These are phyloP conservation scores for Endocladia muricata DNA, from an alignment of 31 red algal species.

Conservation along the genomic window DNA sequence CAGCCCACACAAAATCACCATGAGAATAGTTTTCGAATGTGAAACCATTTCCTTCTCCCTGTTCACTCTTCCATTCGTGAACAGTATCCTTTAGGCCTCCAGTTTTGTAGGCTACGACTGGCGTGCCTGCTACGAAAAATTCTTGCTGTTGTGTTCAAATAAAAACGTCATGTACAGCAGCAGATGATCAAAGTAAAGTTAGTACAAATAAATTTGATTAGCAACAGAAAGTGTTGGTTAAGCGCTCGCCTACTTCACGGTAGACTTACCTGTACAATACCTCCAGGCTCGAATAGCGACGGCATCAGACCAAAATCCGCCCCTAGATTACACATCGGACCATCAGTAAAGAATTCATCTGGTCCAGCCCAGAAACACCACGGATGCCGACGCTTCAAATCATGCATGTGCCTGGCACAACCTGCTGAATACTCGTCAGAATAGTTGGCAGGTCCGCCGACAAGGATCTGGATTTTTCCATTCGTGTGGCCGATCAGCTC, in stretches of 20 bases:
- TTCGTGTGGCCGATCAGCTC: constrained; percentile 82
- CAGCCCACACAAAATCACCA: constrained; percentile 84
- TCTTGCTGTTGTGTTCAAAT: constrained; percentile 80
- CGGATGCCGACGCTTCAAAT: constrained; percentile 78
- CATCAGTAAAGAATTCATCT: constrained; percentile 97
- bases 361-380: constrained; percentile 95
- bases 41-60: constrained; percentile 92
- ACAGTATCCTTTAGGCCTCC: constrained; percentile 97
- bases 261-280: constrained; percentile 81
- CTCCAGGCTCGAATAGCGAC: constrained; percentile 97
- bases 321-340: constrained; percentile 92
- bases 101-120: constrained; percentile 91
- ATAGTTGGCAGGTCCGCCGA: constrained; percentile 94
- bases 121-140: constrained; percentile 98
- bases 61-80: constrained; percentile 90
- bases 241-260: too few relatives aligned
- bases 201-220: too few relatives aligned
- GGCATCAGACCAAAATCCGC: constrained; percentile 99
- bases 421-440: constrained; percentile 88
- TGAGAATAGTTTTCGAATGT: constrained; percentile 90
- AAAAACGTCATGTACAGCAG: too few relatives aligned
- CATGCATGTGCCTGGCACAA: constrained; percentile 90
- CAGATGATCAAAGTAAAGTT: too few relatives aligned
- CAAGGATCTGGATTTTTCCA: constrained; percentile 92
- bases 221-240: too few relatives aligned